These are phyloP conservation scores for Russula vinacea DNA, from an alignment of 768 basidiomycete genomes.

Conservation along the genomic window DNA sequence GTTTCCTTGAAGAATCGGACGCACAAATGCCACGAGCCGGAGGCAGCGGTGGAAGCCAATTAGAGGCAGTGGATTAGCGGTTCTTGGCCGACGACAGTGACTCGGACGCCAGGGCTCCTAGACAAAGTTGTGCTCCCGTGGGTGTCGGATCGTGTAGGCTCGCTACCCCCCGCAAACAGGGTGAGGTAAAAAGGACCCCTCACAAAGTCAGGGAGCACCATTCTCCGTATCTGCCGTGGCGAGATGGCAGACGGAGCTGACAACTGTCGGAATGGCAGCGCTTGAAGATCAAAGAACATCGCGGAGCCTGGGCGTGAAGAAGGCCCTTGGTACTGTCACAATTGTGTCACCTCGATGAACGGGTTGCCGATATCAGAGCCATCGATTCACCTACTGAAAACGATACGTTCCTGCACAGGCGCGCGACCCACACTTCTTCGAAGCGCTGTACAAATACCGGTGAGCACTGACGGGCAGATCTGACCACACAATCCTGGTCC, in stretches of 20 bases:
- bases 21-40: too few species aligned
- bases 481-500: constrained; percentile 39
- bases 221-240: constrained; percentile 50
- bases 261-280: constrained; percentile 80
- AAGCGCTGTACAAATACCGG: constrained; percentile 51
- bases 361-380: constrained; percentile 48
- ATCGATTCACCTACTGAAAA: constrained; percentile 64
- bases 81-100: too few species aligned
- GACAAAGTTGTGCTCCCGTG: too few species aligned
- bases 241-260: constrained; percentile 38
- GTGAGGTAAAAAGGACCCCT: too few species aligned
- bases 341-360: constrained; percentile 45
- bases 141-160: too few species aligned
- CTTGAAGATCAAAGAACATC: constrained; percentile 55
- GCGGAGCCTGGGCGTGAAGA: constrained; percentile 69
- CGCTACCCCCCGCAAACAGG: too few species aligned
- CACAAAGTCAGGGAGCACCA: too few species aligned
- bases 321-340: constrained; percentile 72
- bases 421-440: constrained; percentile 58
- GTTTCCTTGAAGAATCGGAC: constrained; percentile 55
- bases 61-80: too few species aligned
- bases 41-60: too few species aligned
- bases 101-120: too few species aligned
- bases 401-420: constrained; percentile 39
- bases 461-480: constrained; percentile 42